Conservation (phyloP, 1,284 basidiomycete species). For the Entoloma clypeatum region DNA sequence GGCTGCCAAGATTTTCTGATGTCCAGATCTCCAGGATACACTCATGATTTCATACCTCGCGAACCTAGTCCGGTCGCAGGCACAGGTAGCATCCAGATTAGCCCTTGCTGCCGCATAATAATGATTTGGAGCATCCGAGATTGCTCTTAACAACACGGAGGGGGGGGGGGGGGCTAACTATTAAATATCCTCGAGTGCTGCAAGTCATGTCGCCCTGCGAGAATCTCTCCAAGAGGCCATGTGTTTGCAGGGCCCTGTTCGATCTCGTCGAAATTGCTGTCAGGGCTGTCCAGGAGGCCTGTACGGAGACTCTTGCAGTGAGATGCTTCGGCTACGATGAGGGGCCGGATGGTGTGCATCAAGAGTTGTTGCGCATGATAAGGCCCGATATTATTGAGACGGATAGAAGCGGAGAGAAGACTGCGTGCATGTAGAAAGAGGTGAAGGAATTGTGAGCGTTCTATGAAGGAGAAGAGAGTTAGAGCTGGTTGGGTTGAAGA, state of each 20-base stretch:
- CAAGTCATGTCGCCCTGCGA: constrained; percentile 87
- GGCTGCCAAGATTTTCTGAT: constrained; percentile 8
- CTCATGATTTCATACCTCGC: constrained; percentile 95
- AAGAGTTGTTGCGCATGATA: constrained; percentile 90
- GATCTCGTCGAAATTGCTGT: constrained; percentile 34
- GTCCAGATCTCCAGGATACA: constrained; percentile 59
- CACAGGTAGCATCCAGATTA: constrained; percentile 88
- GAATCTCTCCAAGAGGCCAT: constrained; percentile 96
- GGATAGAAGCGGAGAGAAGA: constrained; percentile 85
- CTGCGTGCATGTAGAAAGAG: constrained; percentile 91
- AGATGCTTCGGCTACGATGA: constrained; percentile 55
- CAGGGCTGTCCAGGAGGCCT: constrained; percentile 26
- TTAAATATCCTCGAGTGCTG: constrained; percentile 98
- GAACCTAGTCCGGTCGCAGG: constrained; percentile 91
- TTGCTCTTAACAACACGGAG: constrained; percentile 2
- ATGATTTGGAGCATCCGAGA: constrained; percentile 15
- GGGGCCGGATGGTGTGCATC: constrained; percentile 62
- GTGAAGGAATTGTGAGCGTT: constrained; percentile 77
- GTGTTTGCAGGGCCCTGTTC: constrained; percentile 74
- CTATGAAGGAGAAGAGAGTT: constrained; percentile 35
- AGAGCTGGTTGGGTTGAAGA: background rate
- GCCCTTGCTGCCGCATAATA: constrained; percentile 61
- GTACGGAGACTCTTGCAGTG: constrained; percentile 46
- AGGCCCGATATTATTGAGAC: constrained; percentile 90
- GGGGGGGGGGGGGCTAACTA: constrained; percentile 35